Conservation (phyloP, 1,139 yeast species). For the Blastobotrys niveus region DNA sequence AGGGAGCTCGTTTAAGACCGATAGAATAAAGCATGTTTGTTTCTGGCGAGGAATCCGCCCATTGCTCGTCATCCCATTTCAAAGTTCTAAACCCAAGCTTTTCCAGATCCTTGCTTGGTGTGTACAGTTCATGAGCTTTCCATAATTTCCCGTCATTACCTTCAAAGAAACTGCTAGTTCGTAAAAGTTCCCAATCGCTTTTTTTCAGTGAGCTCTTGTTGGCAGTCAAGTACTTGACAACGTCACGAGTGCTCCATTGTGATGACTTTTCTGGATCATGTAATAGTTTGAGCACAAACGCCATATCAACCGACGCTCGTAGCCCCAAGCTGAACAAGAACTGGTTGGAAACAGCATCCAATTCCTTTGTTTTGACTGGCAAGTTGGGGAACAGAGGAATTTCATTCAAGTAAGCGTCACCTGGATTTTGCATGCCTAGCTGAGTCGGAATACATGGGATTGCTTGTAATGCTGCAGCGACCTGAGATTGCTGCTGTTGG, state of each 20-base stretch:
- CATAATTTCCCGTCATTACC: conserved; percentile 20
- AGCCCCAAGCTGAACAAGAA: conserved; percentile 35
- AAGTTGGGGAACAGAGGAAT: conserved; percentile 37
- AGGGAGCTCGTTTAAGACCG: conserved; percentile 33
- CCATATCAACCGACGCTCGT: conserved; percentile 39
- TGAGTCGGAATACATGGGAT: conserved; percentile 37
- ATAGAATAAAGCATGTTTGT: conserved; percentile 30
- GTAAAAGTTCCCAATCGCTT: conserved; percentile 32
- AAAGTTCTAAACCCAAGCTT: conserved; percentile 32
- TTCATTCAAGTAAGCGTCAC: conserved; percentile 33
- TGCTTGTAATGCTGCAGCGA: conserved; percentile 22
- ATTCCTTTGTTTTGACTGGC: conserved; percentile 31
- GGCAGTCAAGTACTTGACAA: conserved; percentile 34
- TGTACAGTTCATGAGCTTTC: conserved; percentile 29
- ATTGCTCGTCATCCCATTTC: conserved; percentile 27
- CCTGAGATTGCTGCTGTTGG: conserved; percentile 12
- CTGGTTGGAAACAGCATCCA: conserved; percentile 27
- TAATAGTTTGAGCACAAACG: conserved; percentile 35
- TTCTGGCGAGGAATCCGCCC: conserved; percentile 31
- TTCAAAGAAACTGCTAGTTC: conserved; percentile 31
- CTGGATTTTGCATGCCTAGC: conserved; percentile 36
- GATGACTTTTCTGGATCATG: conserved; percentile 25
- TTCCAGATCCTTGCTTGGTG: conserved; percentile 31
- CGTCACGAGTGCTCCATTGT: conserved; percentile 36
- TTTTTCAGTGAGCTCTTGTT: conserved; percentile 27